phyloP scores from a whole-genome alignment of 1,284 basidiomycete genomes.

The Ustilago tritici region DNA sequence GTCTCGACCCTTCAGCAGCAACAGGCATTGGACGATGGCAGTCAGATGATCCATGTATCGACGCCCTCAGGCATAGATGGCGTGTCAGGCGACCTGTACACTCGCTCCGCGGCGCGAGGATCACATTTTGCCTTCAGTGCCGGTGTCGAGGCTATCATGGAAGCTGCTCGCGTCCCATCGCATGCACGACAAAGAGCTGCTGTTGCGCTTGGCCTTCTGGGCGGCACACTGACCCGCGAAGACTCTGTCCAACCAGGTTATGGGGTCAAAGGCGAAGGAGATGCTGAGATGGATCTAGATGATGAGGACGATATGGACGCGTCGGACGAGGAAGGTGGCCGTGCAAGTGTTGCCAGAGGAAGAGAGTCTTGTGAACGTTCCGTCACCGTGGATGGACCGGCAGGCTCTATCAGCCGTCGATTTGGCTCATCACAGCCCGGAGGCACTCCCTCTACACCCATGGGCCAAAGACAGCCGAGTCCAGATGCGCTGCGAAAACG shows the following conservation, averaged over 20 bases:
- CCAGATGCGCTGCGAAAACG: constrained; percentile 45
- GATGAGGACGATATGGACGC: constrained; percentile 36
- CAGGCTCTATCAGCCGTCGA: constrained; percentile 12
- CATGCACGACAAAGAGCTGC: constrained; percentile 44
- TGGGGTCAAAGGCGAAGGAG: constrained; percentile 17
- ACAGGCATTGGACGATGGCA: constrained; percentile 11
- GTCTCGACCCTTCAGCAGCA: constrained; percentile 16
- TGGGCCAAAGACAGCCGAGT: constrained; percentile 36
- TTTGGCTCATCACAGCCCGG: constrained; percentile 44
- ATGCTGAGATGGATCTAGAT: constrained; percentile 39
- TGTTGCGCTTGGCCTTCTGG: constrained; percentile 36
- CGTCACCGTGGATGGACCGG: constrained; percentile 21
- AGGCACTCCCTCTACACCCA: constrained; percentile 40
- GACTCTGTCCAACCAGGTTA: constrained; percentile 24
- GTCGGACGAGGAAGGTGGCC: constrained; percentile 30
- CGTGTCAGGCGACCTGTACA: constrained; percentile 11
- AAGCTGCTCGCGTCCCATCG: constrained; percentile 39
- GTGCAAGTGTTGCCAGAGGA: constrained; percentile 18
- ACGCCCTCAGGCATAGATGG: constrained; percentile 2
- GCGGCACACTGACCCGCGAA: constrained; percentile 34
- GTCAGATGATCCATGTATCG: constrained; percentile 7
- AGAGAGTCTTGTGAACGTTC: constrained; percentile 38
- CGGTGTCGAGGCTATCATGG: constrained; percentile 44
- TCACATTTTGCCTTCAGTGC: constrained; percentile 35
- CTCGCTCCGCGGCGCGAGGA: constrained; percentile 21